A percentile compares a stretch with the other conserved stretches of the same genome.
Evolutionary conservation across 2,329 filamentous ascomycete species (phyloP).

Genomic region (Colletotrichum tanaceti): DNA sequence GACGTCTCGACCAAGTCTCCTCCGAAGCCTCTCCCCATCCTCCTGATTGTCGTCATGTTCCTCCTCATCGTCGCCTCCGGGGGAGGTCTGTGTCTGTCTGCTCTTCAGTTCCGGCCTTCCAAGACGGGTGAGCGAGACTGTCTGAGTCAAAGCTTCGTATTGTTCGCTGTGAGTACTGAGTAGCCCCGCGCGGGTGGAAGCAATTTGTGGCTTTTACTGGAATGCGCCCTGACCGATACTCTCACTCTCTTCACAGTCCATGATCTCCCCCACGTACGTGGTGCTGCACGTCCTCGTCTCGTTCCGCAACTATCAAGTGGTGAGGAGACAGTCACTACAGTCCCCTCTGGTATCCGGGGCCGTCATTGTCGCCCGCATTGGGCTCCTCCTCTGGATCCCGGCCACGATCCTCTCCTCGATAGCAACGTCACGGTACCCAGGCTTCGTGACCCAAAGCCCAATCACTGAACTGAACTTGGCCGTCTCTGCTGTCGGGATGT

Average conservation of each 20-base stretch:
- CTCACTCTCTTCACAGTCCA: conserved; percentile 39
- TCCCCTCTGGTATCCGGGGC: conserved; percentile 49
- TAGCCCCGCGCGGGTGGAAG: not conserved
- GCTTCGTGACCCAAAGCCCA: conserved; percentile 43
- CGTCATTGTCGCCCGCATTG: conserved; percentile 46
- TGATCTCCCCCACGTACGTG: conserved; percentile 49
- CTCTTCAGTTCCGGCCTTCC: conserved; percentile 38
- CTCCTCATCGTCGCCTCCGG: conserved; percentile 36
- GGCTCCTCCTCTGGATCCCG: conserved; percentile 46
- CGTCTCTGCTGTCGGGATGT: conserved; percentile 45
- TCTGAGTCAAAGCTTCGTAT: conserved; percentile 40
- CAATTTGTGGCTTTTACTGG: too few relatives aligned
- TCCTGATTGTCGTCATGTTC: conserved; percentile 31
- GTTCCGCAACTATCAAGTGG: conserved; percentile 42
- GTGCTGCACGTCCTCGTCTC: conserved; percentile 48
- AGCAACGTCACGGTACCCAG: conserved; percentile 42
- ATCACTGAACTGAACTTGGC: conserved; percentile 44
- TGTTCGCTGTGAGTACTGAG: conserved; percentile 35
- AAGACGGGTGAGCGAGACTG: conserved; percentile 32
- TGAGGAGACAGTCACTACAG: conserved; percentile 43
- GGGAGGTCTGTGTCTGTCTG: conserved; percentile 37
- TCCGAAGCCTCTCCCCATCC: conserved; percentile 37
- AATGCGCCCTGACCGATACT: conserved; percentile 13
- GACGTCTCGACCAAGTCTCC: conserved; percentile 38
- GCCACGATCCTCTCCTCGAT: conserved; percentile 44